Base-by-base conservation (phyloP, 306 rosid genomes). In the Dryas alaskensis region DNA sequence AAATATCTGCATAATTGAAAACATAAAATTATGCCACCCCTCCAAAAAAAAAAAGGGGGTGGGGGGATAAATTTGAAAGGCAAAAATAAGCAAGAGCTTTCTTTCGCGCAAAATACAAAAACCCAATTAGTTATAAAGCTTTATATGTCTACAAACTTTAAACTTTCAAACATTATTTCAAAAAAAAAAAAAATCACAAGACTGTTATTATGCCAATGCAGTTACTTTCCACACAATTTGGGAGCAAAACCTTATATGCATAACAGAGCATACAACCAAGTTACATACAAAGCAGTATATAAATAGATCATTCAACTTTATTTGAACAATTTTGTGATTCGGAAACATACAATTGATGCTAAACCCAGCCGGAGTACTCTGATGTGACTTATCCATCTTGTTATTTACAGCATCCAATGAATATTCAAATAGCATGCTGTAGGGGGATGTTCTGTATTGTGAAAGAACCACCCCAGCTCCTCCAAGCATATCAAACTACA, bases 261-360 rank as follows among this genome's bases (percentile, higher is more conserved):
- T 10, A 16, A 31, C 46, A 8, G 19, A 13, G 4, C 47, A 4
- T 8, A 14, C 14, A 68, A 50, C 7, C 25, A 47, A 67, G 7
- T 7, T 22, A 47, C 12, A 46, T 47, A 57, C 44, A 69, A 42
- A 59, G 60, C 9, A 14, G 57, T 8, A 49, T 67, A 54, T 8
- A 44, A 37, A 12, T 14, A 19, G 40, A 14, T 48, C 7, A 7
- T 27, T 27, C 60, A 39, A 17, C 72, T 46, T 46, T 50, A n/a
- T 40, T 55, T 55, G 44, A 60, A 66, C 37, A 31, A 46, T 10
- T 60, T 67, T 69, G 79, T 39, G 69, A 75, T 46, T 39, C 44
- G 49, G 59, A 69, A 72, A 80, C 73, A 75, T 74, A 75, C 73
- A 75, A 62, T 76, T 64, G 58, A 69, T n/a, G 64, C 78, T 58